These are phyloP conservation scores for Komagataea norvegica DNA, from an alignment of 1,139 yeast genomes.

Conservation along the genomic window DNA sequence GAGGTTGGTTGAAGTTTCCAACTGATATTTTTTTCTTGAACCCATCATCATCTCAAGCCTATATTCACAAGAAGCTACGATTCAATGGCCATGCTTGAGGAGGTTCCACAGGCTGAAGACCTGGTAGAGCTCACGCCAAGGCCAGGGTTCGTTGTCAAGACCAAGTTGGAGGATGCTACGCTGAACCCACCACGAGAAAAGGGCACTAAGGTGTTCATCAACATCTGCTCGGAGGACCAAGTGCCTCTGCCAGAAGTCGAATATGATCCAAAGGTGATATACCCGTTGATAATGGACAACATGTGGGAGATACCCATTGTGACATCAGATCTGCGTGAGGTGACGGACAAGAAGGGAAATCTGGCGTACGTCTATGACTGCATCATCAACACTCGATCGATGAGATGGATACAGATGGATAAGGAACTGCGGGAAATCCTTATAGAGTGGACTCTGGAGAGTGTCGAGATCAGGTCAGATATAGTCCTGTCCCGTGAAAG, in stretches of 20 bases:
- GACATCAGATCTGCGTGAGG: constrained; percentile 49
- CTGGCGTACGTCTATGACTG: constrained; percentile 70
- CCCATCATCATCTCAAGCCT: too few relatives aligned
- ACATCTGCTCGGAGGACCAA: constrained; percentile 60
- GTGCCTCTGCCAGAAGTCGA: constrained; percentile 56
- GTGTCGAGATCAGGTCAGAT: constrained; percentile 51
- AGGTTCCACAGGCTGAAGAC: constrained; percentile 8
- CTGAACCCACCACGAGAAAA: constrained; percentile 19
- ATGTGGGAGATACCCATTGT: constrained; percentile 85
- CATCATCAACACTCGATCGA: constrained; percentile 57
- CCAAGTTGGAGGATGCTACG: constrained; percentile 34
- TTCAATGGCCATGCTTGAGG: constrained; percentile 4
- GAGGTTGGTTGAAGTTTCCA: too few relatives aligned
- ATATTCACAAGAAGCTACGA: too few relatives aligned
- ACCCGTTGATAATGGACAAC: constrained; percentile 62
- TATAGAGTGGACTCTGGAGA: constrained; percentile 51
- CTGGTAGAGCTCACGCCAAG: constrained; percentile 38
- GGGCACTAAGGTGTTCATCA: constrained; percentile 67
- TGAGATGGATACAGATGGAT: constrained; percentile 58
- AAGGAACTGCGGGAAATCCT: constrained; percentile 32
- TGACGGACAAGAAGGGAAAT: constrained; percentile 65
- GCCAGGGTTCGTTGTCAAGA: constrained; percentile 65
- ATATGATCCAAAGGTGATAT: constrained; percentile 54
- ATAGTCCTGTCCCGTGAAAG: constrained; percentile 38
- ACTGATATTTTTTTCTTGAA: too few relatives aligned